Conservation (phyloP, 2,329 filamentous ascomycete species). For the Ceratocystis cubensis region DNA sequence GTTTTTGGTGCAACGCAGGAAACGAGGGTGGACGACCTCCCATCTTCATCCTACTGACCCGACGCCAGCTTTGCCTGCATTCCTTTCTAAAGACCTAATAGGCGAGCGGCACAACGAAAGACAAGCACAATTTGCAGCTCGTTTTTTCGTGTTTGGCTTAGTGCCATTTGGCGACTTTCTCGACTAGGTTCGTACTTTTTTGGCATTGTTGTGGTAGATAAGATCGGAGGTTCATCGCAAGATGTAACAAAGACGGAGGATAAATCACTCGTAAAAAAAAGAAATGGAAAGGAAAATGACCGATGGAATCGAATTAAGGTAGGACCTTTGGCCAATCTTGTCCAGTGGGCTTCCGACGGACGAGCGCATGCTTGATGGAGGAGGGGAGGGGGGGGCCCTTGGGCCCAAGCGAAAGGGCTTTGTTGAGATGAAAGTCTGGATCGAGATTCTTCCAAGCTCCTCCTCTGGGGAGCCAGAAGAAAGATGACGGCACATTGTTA, state of each 20-base stretch:
- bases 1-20: too few species aligned
- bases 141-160: neutral
- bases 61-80: too few species aligned
- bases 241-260: neutral
- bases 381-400: neutral
- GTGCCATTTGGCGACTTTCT: neutral
- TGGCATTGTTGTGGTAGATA: neutral
- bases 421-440: slow-evolving; percentile 1
- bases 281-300: neutral
- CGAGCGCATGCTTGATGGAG: slow-evolving; percentile 1
- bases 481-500: neutral
- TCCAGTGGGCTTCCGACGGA: slow-evolving; percentile 3
- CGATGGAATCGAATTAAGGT: slow-evolving; percentile 7
- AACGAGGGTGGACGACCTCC: too few species aligned
- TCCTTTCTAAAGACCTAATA: too few species aligned
- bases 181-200: too few species aligned
- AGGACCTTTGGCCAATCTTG: neutral
- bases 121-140: neutral
- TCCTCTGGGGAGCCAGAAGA: neutral
- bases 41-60: too few species aligned
- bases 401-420: slow-evolving; percentile 1
- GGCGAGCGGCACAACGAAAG: too few species aligned
- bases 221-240: slow-evolving; percentile 4
- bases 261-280: neutral
- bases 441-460: neutral